Conservation (phyloP, 192 early-diverging fungal genomes). For the Podila verticillata region DNA sequence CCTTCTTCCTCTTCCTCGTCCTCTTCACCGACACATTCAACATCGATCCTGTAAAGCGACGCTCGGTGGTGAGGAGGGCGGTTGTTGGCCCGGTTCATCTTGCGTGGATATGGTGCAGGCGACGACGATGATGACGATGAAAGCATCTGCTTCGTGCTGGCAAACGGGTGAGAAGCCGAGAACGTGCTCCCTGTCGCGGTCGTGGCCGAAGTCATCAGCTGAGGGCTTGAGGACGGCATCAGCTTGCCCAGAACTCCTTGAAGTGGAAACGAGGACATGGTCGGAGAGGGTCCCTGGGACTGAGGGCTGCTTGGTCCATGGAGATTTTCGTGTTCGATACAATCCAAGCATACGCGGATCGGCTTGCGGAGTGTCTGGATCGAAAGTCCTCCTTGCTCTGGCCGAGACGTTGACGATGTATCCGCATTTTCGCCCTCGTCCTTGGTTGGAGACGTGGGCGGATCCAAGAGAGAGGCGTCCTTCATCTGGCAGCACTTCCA, state of each 20-base stretch:
- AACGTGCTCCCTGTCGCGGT: conserved; percentile 20
- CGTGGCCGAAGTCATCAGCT: conserved; percentile 11
- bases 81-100: conserved; percentile 7
- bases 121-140: neutral
- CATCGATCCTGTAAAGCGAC: conserved; percentile 40
- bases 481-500: conserved; percentile 64
- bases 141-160: neutral
- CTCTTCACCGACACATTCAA: conserved; percentile 45
- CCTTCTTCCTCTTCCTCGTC: conserved; percentile 35
- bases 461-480: conserved; percentile 9
- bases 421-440: neutral
- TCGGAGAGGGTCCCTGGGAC: conserved; percentile 6
- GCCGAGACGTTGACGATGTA: neutral
- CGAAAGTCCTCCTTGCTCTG: neutral
- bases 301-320: conserved; percentile 1
- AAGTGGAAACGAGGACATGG: conserved; percentile 16
- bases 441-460: neutral
- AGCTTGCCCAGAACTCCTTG: conserved; percentile 31
- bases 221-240: conserved; percentile 18
- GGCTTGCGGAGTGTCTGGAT: conserved; percentile 19
- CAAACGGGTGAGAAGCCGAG: neutral
- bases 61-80: conserved; percentile 39
- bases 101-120: conserved; percentile 13
- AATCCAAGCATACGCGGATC: conserved; percentile 35
- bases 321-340: conserved; percentile 29